Evolutionary conservation across 2,329 filamentous ascomycete species (phyloP).

Genomic region (Microascus cirrosus): DNA sequence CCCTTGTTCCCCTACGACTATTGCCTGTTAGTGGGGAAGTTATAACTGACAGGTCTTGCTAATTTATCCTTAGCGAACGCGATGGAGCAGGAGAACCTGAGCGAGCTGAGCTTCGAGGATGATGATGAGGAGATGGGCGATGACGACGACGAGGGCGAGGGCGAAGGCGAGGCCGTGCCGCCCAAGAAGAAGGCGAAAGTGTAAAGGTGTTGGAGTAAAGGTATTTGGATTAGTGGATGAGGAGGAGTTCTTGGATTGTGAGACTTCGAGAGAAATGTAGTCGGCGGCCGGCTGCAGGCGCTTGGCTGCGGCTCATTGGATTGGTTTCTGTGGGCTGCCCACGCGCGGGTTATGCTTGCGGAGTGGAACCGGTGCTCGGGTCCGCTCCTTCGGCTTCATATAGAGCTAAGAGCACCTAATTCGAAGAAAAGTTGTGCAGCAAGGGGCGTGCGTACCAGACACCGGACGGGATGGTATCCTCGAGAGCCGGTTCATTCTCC

Average conservation of each 20-base stretch:
- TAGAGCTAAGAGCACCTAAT: no score
- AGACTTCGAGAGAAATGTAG: neutral
- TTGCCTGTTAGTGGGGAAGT: neutral
- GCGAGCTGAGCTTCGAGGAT: conserved; percentile 59
- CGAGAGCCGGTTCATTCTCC: no score
- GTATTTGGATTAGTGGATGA: neutral
- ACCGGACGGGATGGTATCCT: no score
- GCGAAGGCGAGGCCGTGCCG: conserved; percentile 12
- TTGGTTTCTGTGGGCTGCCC: no score
- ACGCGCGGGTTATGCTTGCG: no score
- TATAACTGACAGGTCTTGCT: conserved; percentile 20
- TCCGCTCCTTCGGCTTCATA: no score
- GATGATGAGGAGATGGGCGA: conserved; percentile 30
- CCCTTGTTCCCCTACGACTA: neutral
- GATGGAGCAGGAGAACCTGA: conserved; percentile 55
- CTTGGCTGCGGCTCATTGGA: no score
- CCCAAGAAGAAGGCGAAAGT: conserved; percentile 31
- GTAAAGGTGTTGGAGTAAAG: conserved; percentile 10
- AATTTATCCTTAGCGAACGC: conserved; percentile 35
- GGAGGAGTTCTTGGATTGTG: neutral
- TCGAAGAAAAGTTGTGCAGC: no score
- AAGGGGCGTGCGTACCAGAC: no score
- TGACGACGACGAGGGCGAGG: conserved; percentile 27
- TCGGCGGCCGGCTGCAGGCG: no score
- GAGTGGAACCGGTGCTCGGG: no score